phyloP scores from a whole-genome alignment of 2,329 filamentous ascomycete species.

The Penicillium verrucosum region DNA sequence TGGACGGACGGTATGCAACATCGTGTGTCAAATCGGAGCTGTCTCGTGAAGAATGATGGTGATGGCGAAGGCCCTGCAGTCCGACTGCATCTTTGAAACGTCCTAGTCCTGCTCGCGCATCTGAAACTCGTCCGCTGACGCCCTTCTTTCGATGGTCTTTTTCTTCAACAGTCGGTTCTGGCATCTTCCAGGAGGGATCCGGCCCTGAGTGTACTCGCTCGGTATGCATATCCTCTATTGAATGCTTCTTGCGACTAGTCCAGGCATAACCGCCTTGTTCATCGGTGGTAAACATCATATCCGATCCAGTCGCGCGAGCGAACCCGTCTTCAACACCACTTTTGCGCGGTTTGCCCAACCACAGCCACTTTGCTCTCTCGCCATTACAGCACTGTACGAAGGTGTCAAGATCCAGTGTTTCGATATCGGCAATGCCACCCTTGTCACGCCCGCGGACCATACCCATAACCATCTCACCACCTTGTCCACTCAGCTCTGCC shows the following conservation, averaged over 20 bases:
- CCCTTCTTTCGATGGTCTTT: slow-evolving; percentile 61
- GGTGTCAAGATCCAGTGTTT: slow-evolving; percentile 82
- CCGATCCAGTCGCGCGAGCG: slow-evolving; percentile 32
- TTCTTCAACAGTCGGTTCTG: slow-evolving; percentile 36
- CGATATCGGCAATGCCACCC: slow-evolving; percentile 84
- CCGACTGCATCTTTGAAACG: slow-evolving; percentile 84
- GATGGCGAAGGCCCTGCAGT: slow-evolving; percentile 38
- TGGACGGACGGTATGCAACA: slow-evolving; percentile 24
- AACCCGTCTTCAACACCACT: slow-evolving; percentile 36
- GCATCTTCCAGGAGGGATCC: slow-evolving; percentile 31
- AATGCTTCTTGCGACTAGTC: slow-evolving; percentile 41
- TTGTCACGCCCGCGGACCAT: slow-evolving; percentile 86
- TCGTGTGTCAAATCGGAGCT: slow-evolving; percentile 31
- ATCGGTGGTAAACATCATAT: slow-evolving; percentile 45
- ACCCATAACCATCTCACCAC: slow-evolving; percentile 92
- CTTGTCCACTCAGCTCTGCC: slow-evolving; percentile 87
- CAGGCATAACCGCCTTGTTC: slow-evolving; percentile 47
- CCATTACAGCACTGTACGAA: slow-evolving; percentile 77
- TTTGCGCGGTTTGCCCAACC: slow-evolving; percentile 84
- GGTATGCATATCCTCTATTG: slow-evolving; percentile 38
- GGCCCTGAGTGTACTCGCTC: slow-evolving; percentile 30
- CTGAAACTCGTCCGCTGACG: slow-evolving; percentile 73
- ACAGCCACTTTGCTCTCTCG: slow-evolving; percentile 87
- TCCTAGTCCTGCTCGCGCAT: slow-evolving; percentile 77
- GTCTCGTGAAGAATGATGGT: slow-evolving; percentile 39